Conservation (phyloP, 2,329 filamentous ascomycete species). For the Aspergillus fischeri region DNA sequence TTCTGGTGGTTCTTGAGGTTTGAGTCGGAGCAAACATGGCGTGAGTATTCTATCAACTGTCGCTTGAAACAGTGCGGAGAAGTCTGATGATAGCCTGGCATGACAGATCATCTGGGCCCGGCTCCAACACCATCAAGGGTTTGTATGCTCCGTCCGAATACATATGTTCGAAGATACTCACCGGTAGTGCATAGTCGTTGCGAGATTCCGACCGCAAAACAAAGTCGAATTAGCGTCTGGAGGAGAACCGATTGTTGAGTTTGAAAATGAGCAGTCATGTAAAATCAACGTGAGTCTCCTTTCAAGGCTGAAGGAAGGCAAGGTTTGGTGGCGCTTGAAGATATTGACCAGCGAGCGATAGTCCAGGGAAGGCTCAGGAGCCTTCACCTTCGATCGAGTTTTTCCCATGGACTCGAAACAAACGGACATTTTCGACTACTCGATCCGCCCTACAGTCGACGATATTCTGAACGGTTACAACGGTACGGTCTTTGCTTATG, state of each 20-base stretch:
- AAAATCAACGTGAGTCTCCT: constrained; percentile 64
- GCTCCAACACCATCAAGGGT: constrained; percentile 53
- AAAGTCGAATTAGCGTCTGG: constrained; percentile 85
- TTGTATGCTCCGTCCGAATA: constrained; percentile 20
- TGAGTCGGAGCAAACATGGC: constrained; percentile 40
- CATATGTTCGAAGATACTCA: constrained; percentile 41
- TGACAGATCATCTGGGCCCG: constrained; percentile 28
- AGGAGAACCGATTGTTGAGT: constrained; percentile 86
- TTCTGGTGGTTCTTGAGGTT: constrained; percentile 2
- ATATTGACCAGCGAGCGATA: constrained; percentile 38
- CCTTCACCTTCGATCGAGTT: constrained; percentile 95
- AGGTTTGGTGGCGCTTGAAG: background rate
- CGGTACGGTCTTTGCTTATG: constrained; percentile 97
- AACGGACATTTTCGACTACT: constrained; percentile 95
- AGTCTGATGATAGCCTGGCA: constrained; percentile 15
- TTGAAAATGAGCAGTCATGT: constrained; percentile 86
- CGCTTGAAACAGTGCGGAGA: constrained; percentile 9
- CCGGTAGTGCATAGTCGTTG: constrained; percentile 65
- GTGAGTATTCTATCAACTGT: constrained; percentile 33
- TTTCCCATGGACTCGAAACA: constrained; percentile 93
- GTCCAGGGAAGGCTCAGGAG: constrained; percentile 76
- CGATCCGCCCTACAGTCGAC: constrained; percentile 91
- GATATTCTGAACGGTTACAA: constrained; percentile 99
- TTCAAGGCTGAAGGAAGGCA: background rate
- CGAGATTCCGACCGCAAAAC: constrained; percentile 96